Percentiles rank a stretch among this genome's conserved stretches.
Evolutionary conservation across 192 early-diverging fungal species (phyloP).

Genomic region (Dimargaris xerosporica): DNA sequence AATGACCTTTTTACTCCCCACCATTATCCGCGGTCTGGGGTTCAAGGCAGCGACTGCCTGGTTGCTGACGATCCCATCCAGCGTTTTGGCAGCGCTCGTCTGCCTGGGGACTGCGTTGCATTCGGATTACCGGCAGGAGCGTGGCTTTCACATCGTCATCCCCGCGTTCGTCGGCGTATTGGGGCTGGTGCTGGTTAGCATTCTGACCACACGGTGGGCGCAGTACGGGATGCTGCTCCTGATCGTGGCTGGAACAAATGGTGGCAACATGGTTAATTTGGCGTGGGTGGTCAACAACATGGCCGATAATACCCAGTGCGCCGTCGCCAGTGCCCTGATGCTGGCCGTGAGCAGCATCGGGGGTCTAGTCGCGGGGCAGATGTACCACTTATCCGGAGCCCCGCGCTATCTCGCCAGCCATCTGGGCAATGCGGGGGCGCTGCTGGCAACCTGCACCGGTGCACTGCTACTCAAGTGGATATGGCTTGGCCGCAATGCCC

Average conservation of each 20-base stretch:
- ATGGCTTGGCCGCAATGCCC: too few species aligned
- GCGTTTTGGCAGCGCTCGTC: conserved; percentile 25
- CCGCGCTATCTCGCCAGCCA: conserved; percentile 5
- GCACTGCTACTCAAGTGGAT: neutral
- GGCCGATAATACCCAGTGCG: neutral
- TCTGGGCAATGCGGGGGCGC: neutral
- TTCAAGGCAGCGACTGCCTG: conserved; percentile 31
- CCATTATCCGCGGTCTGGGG: conserved; percentile 51
- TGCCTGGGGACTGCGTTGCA: conserved; percentile 23
- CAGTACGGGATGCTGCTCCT: conserved; percentile 1
- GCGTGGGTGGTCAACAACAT: neutral
- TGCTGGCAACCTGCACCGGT: neutral
- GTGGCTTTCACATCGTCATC: conserved; percentile 23
- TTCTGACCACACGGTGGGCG: neutral
- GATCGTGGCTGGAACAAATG: neutral
- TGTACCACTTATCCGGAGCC: neutral
- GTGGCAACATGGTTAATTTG: conserved; percentile 2
- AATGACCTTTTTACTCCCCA: conserved; percentile 51
- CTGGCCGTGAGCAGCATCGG: conserved; percentile 3
- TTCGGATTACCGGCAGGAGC: conserved; percentile 29
- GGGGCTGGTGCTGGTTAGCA: neutral
- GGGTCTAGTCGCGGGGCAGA: conserved; percentile 12
- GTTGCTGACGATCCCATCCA: conserved; percentile 33
- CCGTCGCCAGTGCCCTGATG: conserved; percentile 2
- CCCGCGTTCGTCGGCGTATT: neutral